Percentiles rank a stretch among this genome's conserved stretches.
Evolutionary conservation across 2,329 filamentous ascomycete genomes (phyloP).

Genomic region (Akanthomyces dipterigenus): DNA sequence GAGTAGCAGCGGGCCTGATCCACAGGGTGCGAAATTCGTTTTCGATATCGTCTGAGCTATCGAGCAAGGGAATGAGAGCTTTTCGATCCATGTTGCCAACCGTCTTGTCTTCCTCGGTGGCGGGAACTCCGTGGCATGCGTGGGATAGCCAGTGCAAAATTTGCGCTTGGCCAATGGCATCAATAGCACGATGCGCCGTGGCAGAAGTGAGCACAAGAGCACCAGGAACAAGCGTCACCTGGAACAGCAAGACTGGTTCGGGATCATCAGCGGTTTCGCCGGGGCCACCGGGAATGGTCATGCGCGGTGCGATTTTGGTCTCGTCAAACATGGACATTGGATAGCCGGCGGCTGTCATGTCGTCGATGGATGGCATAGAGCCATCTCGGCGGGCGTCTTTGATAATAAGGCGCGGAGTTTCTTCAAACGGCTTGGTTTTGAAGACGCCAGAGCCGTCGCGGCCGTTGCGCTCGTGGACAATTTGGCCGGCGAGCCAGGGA

Average conservation of each 20-base stretch:
- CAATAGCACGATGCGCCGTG: conserved; percentile 43
- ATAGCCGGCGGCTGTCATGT: conserved; percentile 30
- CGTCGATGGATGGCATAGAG: conserved; percentile 30
- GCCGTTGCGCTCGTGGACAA: conserved; percentile 27
- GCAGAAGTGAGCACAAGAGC: conserved; percentile 44
- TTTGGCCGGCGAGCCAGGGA: conserved; percentile 41
- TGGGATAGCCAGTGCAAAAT: conserved; percentile 42
- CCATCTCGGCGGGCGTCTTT: conserved; percentile 35
- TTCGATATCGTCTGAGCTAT: neutral
- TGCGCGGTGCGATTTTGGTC: conserved; percentile 31
- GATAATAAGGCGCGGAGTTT: conserved; percentile 29
- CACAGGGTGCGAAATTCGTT: neutral
- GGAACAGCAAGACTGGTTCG: conserved; percentile 38
- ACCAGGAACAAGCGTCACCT: conserved; percentile 40
- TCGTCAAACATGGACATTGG: conserved; percentile 45
- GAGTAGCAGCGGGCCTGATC: neutral
- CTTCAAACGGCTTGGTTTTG: conserved; percentile 31
- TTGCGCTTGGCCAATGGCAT: conserved; percentile 42
- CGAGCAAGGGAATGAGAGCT: neutral
- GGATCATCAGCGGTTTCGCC: conserved; percentile 18
- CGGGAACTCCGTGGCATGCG: conserved; percentile 31
- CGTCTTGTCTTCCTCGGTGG: neutral
- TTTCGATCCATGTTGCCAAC: neutral
- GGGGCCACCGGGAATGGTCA: conserved; percentile 28
- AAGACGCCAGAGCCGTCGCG: conserved; percentile 26